Conservation (phyloP, 106 monocot genomes). For the Dendrobium chrysotoxum region DNA sequence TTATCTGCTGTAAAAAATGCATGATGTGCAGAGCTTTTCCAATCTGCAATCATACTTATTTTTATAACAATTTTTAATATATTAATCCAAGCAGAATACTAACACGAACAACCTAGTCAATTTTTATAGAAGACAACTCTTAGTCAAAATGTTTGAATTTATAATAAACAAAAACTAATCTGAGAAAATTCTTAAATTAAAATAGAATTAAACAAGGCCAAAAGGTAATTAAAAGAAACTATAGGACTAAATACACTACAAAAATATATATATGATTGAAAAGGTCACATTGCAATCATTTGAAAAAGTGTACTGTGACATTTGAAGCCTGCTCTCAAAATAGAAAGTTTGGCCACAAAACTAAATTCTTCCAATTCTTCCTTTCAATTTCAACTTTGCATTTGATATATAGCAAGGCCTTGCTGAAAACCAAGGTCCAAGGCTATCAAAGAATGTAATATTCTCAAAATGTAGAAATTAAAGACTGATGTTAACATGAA, state of each 20-base stretch:
- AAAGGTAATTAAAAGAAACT: background rate
- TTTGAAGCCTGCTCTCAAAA: too few species aligned
- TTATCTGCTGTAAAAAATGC: background rate
- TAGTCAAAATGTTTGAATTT: background rate
- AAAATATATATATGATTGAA: too few species aligned
- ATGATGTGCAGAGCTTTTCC: background rate
- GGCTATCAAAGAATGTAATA: too few species aligned
- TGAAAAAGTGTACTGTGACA: too few species aligned
- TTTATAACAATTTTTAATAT: background rate
- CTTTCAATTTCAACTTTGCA: too few species aligned
- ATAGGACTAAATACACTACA: background rate
- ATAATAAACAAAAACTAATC: background rate
- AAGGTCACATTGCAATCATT: too few species aligned
- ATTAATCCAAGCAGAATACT: background rate
- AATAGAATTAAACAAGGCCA: background rate
- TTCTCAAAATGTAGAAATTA: too few species aligned
- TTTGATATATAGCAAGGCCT: too few species aligned
- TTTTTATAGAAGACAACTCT: background rate
- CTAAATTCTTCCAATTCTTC: too few species aligned
- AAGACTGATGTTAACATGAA: too few species aligned
- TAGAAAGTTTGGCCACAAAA: too few species aligned
- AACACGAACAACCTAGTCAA: background rate
- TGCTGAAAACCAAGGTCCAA: too few species aligned
- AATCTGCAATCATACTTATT: background rate
- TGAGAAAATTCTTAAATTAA: background rate